Conservation (phyloP, 345 rosid species). For the Boechera retrofracta region DNA sequence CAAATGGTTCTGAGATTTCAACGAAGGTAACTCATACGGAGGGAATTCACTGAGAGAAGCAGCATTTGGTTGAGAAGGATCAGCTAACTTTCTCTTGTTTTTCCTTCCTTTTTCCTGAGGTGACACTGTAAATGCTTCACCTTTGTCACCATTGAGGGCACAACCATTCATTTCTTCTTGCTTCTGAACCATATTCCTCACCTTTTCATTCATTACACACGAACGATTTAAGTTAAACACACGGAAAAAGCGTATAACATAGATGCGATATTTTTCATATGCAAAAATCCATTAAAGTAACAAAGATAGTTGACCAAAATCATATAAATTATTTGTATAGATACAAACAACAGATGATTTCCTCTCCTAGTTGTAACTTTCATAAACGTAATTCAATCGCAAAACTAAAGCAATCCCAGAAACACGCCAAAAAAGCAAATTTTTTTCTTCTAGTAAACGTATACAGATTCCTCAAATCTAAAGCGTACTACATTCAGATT, state of each 20-base stretch:
- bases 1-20: conserved; percentile 39
- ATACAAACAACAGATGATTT: conserved; percentile 3
- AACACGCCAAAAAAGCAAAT: not conserved
- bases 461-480: conserved; percentile 39
- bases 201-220: conserved; percentile 32
- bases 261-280: conserved; percentile 3
- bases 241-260: conserved; percentile 3
- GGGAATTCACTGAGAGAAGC: conserved; percentile 49
- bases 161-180: conserved; percentile 39
- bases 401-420: conserved; percentile 8
- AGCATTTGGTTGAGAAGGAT: conserved; percentile 52
- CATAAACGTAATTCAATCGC: conserved; percentile 22
- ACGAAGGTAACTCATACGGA: conserved; percentile 38
- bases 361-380: conserved; percentile 13
- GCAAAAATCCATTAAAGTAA: conserved; percentile 2
- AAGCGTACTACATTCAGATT: conserved; percentile 16
- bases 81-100: conserved; percentile 91
- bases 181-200: conserved; percentile 37
- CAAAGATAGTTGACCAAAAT: not conserved
- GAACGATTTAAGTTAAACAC: conserved; percentile 12
- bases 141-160: conserved; percentile 36
- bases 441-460: conserved; percentile 1
- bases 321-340: not conserved
- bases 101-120: conserved; percentile 80
- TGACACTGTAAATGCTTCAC: conserved; percentile 47